Base-by-base conservation (phyloP, 148 eudicot genomes). In the Tetragonia tetragonoides region DNA sequence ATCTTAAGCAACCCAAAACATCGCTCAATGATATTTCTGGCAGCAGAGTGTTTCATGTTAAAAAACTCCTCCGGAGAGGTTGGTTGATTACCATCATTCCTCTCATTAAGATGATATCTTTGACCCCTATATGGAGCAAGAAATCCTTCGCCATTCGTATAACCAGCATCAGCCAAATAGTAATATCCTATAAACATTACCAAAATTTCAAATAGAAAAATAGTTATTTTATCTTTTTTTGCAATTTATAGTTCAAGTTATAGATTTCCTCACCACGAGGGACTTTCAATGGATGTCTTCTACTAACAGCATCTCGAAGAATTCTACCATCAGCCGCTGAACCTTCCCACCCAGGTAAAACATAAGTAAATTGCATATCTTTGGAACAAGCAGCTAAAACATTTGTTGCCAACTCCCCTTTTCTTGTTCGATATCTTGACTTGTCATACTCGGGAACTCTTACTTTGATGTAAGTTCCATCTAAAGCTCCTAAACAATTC, bases 21-120 rank as follows among this genome's bases (percentile, higher is more conserved):
- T 17, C 66, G 54, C 73, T 77, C 74, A 56, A 67, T 68, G 17
- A 77, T 56, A 34, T 75, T 75, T 37, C 78, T 75, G 0, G 78
- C 60, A 10, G 46, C 15, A 0, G 62, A 64, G 41, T 77, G 79
- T 44, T 68, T 56, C 66, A 77, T 20, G 49, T 77, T 68, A 41
- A 65, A 66, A 20, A 47, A 76, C 16, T 76, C 72, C 49, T 47
- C 28, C 23, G 17, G 63, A 59, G 53, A 49, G 23, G 14, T 68
- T 20, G 79, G 73, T 39, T 53, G 49, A 77, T 69, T 9, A 37
- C 73, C 65, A 54, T 77, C 79, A 39, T 54, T 77, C 64, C 51
- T 67, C 47, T 77, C 73, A 53, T 76, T 76, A 8, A 77, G 79
- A 56, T 77, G 73, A 39, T 77, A 77, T 68, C 73, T 20, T 67